These are phyloP conservation scores for Solanum gandarillasii DNA, from an alignment of 257 asterid genomes.

Conservation along the genomic window DNA sequence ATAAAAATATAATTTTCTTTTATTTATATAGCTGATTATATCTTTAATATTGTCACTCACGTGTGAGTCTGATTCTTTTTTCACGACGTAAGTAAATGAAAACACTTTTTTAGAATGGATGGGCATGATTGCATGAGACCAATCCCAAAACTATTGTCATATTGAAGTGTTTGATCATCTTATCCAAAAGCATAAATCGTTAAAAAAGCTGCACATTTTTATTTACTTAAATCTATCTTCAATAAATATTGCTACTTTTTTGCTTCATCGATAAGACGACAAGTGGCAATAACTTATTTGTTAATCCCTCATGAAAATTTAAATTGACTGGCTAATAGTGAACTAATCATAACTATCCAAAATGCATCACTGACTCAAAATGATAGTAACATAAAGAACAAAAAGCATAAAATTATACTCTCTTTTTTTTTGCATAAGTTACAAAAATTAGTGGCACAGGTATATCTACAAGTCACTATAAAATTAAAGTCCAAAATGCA, in stretches of 20 bases:
- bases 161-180: background rate
- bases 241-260: background rate
- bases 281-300: background rate
- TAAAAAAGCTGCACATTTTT: rapidly evolving
- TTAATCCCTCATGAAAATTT: background rate
- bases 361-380: background rate
- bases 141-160: background rate
- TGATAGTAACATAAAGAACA: background rate
- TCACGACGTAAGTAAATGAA: background rate
- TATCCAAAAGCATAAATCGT: background rate
- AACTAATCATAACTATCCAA: background rate
- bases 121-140: too few relatives aligned
- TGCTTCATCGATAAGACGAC: background rate
- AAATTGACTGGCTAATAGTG: background rate
- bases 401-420: background rate
- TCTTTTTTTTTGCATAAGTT: background rate
- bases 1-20: background rate
- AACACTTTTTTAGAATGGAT: background rate
- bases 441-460: background rate
- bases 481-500: background rate
- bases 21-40: background rate
- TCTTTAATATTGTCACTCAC: background rate
- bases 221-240: background rate
- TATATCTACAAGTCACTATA: background rate
- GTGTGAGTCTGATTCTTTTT: background rate